Evolutionary conservation across 2,329 filamentous ascomycete species (phyloP), one percentile per base, ranked within the genome.

Genomic region (Colletotrichum truncatum): DNA sequence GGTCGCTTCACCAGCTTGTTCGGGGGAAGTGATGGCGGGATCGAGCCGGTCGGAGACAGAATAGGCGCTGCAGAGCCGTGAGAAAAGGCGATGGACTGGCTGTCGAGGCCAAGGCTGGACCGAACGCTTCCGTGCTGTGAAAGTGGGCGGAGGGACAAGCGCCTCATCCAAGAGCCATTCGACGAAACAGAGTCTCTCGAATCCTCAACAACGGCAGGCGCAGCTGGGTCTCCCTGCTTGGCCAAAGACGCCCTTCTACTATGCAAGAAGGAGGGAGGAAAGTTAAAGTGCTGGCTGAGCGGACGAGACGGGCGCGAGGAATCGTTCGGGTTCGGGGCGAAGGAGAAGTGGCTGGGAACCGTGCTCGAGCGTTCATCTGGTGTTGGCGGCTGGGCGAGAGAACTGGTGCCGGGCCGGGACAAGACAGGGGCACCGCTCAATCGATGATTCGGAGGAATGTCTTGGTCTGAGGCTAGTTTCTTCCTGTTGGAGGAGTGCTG

Each of bases 1-100:
- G 87, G 84, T 66, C 91, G 88, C 78, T 95, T 95, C 55, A 94
- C 91, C 39, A 94, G 82, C 79, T 93, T 94, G 77, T 94, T 94
- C 16, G 89, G 90, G 8, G 87, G 81, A 30, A 87, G 76, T 66
- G 82, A 83, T 70, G 76, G 78, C 68, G 75, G 79, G 16, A 75
- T 66, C 16, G 80, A 73, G 43, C 73, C 73, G 14, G 76, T 70
- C 21, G 80, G 76, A 9, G 80, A 77, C 21, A 91, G 76, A 63
- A 93, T 91, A 14, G 91, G 89, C 23, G 85, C 87, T 1, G 84
- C 85, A 34, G 91, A 93, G 64, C 84, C 86, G 77, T 92, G 86
- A 16, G 90, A 92, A 74, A 87, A 87, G 48, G 84, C 83, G 39
- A 92, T 75, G 3, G 90, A 90, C 45, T 89, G 87, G 10, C 90